These are phyloP conservation scores for Diaporthe capsici DNA, from an alignment of 2,329 filamentous ascomycete genomes.

Conservation along the genomic window DNA sequence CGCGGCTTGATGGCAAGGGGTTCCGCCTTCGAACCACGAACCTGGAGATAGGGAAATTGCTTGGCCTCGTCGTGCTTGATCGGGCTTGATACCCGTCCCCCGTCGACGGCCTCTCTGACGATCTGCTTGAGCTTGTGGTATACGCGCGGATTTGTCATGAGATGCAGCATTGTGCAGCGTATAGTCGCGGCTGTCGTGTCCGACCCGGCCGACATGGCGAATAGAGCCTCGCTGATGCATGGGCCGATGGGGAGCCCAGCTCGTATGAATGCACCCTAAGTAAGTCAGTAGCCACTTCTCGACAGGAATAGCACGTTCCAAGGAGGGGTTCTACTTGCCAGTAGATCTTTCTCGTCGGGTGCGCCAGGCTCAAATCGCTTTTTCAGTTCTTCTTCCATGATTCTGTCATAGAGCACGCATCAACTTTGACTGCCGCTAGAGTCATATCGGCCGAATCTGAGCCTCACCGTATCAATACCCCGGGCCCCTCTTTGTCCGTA, in stretches of 20 bases:
- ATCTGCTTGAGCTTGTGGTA: constrained; percentile 40
- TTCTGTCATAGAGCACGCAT: constrained; percentile 49
- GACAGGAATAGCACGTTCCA: not conserved
- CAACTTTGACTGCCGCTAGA: not conserved
- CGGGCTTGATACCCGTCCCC: constrained; percentile 20
- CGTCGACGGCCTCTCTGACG: constrained; percentile 1
- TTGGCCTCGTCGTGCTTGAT: constrained; percentile 30
- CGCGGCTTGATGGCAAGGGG: not conserved
- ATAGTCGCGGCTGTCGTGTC: constrained; percentile 66
- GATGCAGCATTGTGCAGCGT: constrained; percentile 53
- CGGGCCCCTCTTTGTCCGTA: constrained; percentile 48
- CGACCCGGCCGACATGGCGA: constrained; percentile 58
- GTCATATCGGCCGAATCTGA: accelerated
- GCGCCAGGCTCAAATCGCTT: constrained; percentile 59
- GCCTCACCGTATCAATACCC: constrained; percentile 45
- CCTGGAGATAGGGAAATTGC: constrained; percentile 25
- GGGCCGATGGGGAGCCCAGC: constrained; percentile 49
- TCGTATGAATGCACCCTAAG: constrained; percentile 17
- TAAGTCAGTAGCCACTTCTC: not conserved
- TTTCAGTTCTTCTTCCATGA: constrained; percentile 53
- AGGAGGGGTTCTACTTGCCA: constrained; percentile 45
- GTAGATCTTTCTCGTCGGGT: constrained; percentile 62
- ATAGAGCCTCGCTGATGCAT: constrained; percentile 58
- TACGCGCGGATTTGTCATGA: constrained; percentile 40
- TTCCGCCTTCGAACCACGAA: not conserved